phyloP scores from a whole-genome alignment of 139 green algal genomes.

The Chlamydomonas sphaeroides region DNA sequence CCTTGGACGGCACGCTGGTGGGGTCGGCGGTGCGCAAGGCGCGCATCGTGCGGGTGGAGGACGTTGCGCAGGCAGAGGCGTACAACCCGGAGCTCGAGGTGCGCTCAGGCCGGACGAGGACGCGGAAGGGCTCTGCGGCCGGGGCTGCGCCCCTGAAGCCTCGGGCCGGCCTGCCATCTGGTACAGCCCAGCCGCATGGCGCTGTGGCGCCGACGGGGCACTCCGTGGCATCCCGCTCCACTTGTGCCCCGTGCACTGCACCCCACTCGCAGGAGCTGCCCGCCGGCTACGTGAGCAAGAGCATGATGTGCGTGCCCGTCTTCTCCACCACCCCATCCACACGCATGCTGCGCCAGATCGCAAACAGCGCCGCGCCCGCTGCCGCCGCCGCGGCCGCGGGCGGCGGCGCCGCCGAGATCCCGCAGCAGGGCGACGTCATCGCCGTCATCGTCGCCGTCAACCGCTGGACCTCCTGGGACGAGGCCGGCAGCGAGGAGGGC shows the following conservation, averaged over 20 bases:
- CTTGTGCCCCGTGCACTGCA: too few species aligned
- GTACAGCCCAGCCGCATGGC: too few species aligned
- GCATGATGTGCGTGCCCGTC: conserved; percentile 27
- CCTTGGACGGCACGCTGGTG: conserved; percentile 22
- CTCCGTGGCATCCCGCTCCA: too few species aligned
- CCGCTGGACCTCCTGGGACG: conserved; percentile 23
- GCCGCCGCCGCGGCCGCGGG: too few species aligned
- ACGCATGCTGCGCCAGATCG: neutral
- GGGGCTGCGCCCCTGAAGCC: too few species aligned
- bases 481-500: conserved; percentile 20
- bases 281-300: conserved; percentile 29
- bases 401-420: neutral
- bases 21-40: conserved; percentile 5
- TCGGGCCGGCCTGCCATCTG: too few species aligned
- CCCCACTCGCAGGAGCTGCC: conserved; percentile 27
- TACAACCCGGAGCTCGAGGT: conserved; percentile 34
- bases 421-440: neutral
- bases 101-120: neutral
- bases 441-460: conserved; percentile 28
- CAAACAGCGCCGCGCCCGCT: neutral
- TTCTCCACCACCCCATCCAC: neutral
- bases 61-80: neutral
- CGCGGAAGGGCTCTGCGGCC: too few species aligned
- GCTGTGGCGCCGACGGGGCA: too few species aligned
- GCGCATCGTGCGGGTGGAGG: neutral